A percentile compares a stretch with the other conserved stretches of the same genome.
Conservation (phyloP, 1,284 basidiomycete genomes). For the Inonotus hispidus region DNA sequence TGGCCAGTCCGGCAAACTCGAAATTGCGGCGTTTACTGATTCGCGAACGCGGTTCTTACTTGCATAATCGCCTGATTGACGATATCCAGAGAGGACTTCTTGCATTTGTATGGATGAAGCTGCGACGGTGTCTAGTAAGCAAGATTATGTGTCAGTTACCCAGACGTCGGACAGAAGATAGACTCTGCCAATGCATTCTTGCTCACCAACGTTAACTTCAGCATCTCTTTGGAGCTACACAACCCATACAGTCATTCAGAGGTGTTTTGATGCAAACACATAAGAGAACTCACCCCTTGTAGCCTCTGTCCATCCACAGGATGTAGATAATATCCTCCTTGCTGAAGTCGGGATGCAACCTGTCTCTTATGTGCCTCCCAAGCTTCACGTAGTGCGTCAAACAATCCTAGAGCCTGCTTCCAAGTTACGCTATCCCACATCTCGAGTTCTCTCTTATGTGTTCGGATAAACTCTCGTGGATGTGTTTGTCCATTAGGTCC, state of each 20-base stretch:
- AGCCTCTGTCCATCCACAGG: constrained; percentile 45
- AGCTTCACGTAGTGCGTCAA: constrained; percentile 46
- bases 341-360: constrained; percentile 35
- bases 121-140: constrained; percentile 38
- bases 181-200: neutral
- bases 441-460: constrained; percentile 49
- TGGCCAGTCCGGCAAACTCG: constrained; percentile 55
- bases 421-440: constrained; percentile 52
- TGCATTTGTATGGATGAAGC: constrained; percentile 55
- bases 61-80: constrained; percentile 49
- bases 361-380: constrained; percentile 47
- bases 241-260: neutral
- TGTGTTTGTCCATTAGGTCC: constrained; percentile 36
- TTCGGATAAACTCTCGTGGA: constrained; percentile 50
- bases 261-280: neutral
- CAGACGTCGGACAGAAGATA: no score
- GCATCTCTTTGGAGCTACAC: constrained; percentile 47
- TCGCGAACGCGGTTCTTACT: constrained; percentile 56
- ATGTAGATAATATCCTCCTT: constrained; percentile 27
- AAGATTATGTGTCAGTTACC: constrained; percentile 1
- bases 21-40: constrained; percentile 53
- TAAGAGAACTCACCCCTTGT: constrained; percentile 37
- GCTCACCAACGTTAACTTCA: constrained; percentile 42
- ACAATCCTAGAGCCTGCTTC: constrained; percentile 49
- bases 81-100: constrained; percentile 52